A percentile compares a stretch with the other conserved stretches of the same genome.
Conservation (phyloP, 345 rosid genomes). For the Camelina sativa region DNA sequence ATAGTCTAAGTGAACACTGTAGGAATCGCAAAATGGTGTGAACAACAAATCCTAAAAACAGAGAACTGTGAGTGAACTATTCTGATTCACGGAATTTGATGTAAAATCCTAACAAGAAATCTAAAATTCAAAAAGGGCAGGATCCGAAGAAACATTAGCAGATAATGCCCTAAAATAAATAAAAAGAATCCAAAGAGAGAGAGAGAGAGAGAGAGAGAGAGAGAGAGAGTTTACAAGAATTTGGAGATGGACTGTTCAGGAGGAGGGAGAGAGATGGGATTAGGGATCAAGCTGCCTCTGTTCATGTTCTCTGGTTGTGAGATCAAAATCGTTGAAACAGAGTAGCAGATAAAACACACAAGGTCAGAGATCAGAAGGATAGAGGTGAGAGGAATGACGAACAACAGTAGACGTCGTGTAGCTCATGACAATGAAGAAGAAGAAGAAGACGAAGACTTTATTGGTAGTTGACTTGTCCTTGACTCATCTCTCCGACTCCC, state of each 20-base stretch:
- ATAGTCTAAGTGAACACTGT: not conserved
- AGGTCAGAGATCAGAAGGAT: slow-evolving; percentile 19
- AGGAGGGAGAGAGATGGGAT: slow-evolving; percentile 69
- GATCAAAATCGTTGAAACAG: slow-evolving; percentile 17
- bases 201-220: slow-evolving; percentile 48
- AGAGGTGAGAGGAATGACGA: slow-evolving; percentile 25
- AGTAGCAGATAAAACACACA: slow-evolving; percentile 17
- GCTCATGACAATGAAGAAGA: slow-evolving; percentile 30
- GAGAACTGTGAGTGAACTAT: not conserved
- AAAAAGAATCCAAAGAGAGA: slow-evolving; percentile 40
- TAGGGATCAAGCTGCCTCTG: slow-evolving; percentile 53
- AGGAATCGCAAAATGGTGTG: not conserved
- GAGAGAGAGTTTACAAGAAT: slow-evolving; percentile 73
- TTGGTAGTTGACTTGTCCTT: slow-evolving; percentile 39
- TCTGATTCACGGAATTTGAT: slow-evolving; percentile 10
- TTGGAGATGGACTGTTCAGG: slow-evolving; percentile 61
- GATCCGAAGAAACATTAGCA: slow-evolving; percentile 23
- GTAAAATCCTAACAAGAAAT: slow-evolving; percentile 1
- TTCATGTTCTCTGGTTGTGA: slow-evolving; percentile 52
- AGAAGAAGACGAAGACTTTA: slow-evolving; percentile 38
- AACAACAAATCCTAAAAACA: slow-evolving; percentile 5
- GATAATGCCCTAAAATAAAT: not conserved
- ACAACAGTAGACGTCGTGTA: slow-evolving; percentile 29
- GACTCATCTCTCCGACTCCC: slow-evolving; percentile 7
- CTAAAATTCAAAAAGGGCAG: not conserved